phyloP scores from a whole-genome alignment of 345 rosid species.

The Chamaenerion angustifolium region DNA sequence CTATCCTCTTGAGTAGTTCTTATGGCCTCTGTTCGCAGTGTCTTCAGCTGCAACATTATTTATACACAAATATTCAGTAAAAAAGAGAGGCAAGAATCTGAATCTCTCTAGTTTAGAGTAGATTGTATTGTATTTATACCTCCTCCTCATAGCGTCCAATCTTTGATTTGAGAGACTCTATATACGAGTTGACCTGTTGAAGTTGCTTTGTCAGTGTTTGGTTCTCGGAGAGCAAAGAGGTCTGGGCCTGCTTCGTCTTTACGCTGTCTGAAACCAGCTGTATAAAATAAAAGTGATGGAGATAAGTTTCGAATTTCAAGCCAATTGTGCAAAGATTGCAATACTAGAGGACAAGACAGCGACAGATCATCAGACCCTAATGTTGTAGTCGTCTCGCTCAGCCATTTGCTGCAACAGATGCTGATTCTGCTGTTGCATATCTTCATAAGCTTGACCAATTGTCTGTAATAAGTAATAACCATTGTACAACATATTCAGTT shows the following conservation, averaged over 20 bases:
- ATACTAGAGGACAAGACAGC: background rate
- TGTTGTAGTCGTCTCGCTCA: slow-evolving; percentile 81
- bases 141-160: slow-evolving; percentile 61
- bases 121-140: slow-evolving; percentile 15
- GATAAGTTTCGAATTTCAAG: too few relatives aligned
- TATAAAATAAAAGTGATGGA: slow-evolving; percentile 5
- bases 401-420: slow-evolving; percentile 72
- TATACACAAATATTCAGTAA: background rate
- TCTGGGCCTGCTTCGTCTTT: slow-evolving; percentile 69
- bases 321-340: too few relatives aligned
- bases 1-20: slow-evolving; percentile 60
- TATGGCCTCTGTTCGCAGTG: slow-evolving; percentile 46
- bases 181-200: slow-evolving; percentile 46
- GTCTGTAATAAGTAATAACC: slow-evolving; percentile 33
- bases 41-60: slow-evolving; percentile 54
- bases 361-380: slow-evolving; percentile 37
- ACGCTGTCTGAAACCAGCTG: slow-evolving; percentile 99
- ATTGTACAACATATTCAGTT: slow-evolving; percentile 1
- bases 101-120: background rate
- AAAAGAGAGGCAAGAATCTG: background rate
- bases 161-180: slow-evolving; percentile 48
- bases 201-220: slow-evolving; percentile 61
- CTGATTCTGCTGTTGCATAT: slow-evolving; percentile 91
- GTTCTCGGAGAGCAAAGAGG: slow-evolving; percentile 58
- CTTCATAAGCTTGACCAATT: slow-evolving; percentile 92